These are phyloP conservation scores for Malassezia yamatoensis DNA, from an alignment of 1,284 basidiomycete species.

Conservation along the genomic window DNA sequence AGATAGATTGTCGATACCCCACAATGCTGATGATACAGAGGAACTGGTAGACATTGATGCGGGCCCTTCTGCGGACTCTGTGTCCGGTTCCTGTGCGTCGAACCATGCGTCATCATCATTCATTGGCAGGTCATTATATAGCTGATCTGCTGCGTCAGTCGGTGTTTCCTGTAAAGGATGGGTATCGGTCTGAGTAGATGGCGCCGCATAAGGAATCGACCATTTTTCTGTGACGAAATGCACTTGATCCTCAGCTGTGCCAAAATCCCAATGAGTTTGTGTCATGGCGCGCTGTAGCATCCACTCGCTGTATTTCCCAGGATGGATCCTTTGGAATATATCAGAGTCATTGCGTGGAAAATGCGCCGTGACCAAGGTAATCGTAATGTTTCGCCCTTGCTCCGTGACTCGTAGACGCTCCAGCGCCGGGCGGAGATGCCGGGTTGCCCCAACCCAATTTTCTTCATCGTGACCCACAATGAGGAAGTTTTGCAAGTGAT, in stretches of 20 bases:
- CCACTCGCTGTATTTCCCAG: conserved; percentile 6
- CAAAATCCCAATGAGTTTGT: conserved; percentile 3
- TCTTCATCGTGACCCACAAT: conserved; percentile 7
- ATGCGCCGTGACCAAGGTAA: background rate
- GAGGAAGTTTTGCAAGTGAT: background rate
- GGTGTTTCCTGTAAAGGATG: background rate
- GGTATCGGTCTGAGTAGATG: background rate
- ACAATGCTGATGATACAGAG: background rate
- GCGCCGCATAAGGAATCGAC: background rate
- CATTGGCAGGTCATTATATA: background rate
- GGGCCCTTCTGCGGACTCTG: background rate
- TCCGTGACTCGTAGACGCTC: background rate
- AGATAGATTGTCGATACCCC: conserved; percentile 5
- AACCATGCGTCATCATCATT: background rate
- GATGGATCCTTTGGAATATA: background rate
- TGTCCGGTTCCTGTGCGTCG: background rate
- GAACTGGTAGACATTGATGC: background rate
- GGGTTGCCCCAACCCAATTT: conserved; percentile 7
- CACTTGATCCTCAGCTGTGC: background rate
- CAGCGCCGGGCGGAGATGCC: conserved; percentile 2
- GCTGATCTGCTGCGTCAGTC: background rate
- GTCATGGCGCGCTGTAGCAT: background rate
- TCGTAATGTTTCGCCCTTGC: background rate
- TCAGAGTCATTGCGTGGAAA: background rate
- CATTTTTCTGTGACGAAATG: background rate